Evolutionary conservation across 2,329 filamentous ascomycete genomes (phyloP), one percentile per base, ranked within the genome.

Genomic region (Apiospora arundinis): DNA sequence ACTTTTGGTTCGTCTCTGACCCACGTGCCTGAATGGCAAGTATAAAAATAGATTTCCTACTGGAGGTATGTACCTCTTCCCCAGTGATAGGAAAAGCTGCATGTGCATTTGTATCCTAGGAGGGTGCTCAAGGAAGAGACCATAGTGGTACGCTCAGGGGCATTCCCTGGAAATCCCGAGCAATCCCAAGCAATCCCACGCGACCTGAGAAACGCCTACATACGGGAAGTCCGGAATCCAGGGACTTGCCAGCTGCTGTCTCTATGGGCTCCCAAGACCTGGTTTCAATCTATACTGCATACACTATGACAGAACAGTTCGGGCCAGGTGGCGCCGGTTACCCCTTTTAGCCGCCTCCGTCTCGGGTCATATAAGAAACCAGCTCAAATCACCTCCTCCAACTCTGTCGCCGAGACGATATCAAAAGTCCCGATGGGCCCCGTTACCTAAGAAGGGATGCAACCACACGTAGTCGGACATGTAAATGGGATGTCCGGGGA

Each of bases 311-410:
- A 63, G 56, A 63, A 40, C 56, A 63, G 56, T 63, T 63, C 56
- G 56, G 56, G 32, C 56, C 2, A 23, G 28, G 56, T 40, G 9
- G 56, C 12, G 56, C 56, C 56, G 56, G 56, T 63, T 63, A 40
- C 56, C 28, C 18, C 32, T 63, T 63, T 63, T 63, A 63, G 56
- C 56, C 56, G 32, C 4, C 56, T 63, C 56, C 56, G 56, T 63
- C 32, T 18, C 56, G 56, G 56, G 21, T 23, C 56, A 63, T 63
- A 6, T 11, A 32, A 21, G 46, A 70, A 74, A 74, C 70, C 70
- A 40, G 73, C 73, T 74, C 73, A 74, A 49, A 60, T 56, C 73
- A 70, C 67, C 67, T 37, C 67, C 48, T 67, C 63, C 28, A 46
- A 28, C 42, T 25, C 28, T 45, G 37, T 23, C 9, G 52, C 67